Base-by-base conservation (phyloP, 1,139 yeast species). In the Kazachstania sp. region DNA sequence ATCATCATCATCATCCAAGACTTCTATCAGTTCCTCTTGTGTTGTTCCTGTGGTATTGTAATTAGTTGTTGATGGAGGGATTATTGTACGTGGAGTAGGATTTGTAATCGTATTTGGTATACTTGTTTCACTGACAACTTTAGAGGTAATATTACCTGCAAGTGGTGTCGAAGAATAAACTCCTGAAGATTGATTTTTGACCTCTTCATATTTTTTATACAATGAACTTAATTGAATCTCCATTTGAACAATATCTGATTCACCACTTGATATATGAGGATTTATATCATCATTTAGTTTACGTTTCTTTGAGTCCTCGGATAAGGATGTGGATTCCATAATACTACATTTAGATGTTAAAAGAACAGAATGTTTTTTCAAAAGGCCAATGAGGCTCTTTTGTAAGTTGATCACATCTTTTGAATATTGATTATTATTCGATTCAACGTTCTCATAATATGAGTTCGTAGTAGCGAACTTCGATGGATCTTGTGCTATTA, bases 281-380 rank as follows among this genome's bases (percentile, higher is more conserved):
- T 55, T 53, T 5, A 63, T 53, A 13, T 51, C 51, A 23, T 51
- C 45, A 6, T 43, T 45, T 15, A 61, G 39, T 43, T 53, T 52
- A 2, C 44, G 31, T 30, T 48, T 52, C 45, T 64, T 63, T 18
- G 55, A 53, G 47, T 59, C 66, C 45, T 61, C 64, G 13, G 66
- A 62, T 20, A 64, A 44, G 2, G 65, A 59, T 4, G 67, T 61
- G 1, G 67, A 62, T 47, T 61, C 65, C 37, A 64, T 51, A 6
- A 61, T 53, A 8, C 46, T 47, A 45, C 66, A 61, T 50, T 61
- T 64, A 19, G 52, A 48, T n/a, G 48, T 39, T 35, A 63, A 46
- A 8, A 54, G 39, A 16, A 44, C 41, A 13, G 57, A 45, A 49
- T 59, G 59, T 29, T 46, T 47, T 38, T 51, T 51, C 12, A 63